phyloP scores from a whole-genome alignment of 108 stramenopile species.

The Craspedostauros australis region DNA sequence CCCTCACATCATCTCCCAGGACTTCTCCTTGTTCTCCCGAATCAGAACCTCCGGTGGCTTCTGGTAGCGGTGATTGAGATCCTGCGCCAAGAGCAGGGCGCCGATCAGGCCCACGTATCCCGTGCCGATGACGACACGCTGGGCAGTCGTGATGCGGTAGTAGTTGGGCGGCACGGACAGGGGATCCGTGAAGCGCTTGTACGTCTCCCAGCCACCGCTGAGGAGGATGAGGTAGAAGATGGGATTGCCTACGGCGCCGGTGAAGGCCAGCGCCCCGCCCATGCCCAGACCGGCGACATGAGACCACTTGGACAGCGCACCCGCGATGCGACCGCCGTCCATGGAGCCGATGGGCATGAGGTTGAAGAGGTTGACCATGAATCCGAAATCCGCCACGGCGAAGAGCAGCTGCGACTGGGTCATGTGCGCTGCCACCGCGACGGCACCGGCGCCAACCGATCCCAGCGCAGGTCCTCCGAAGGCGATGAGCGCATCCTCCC shows the following conservation, averaged over 20 bases:
- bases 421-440: constrained; percentile 57
- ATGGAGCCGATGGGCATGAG: constrained; percentile 83
- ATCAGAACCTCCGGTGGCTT: constrained; percentile 62
- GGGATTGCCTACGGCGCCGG: constrained; percentile 76
- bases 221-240: constrained; percentile 86
- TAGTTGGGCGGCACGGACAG: constrained; percentile 59
- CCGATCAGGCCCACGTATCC: constrained; percentile 81
- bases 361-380: constrained; percentile 96
- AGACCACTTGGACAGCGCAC: constrained; percentile 73
- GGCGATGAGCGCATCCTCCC: constrained; percentile 85
- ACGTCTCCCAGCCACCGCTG: constrained; percentile 78
- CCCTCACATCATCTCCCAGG: constrained; percentile 20
- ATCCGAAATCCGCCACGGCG: constrained; percentile 92
- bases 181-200: constrained; percentile 71
- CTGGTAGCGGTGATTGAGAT: constrained; percentile 62
- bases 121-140: constrained; percentile 51
- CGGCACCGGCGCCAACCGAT: constrained; percentile 67
- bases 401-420: constrained; percentile 78
- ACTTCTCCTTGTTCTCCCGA: constrained; percentile 28
- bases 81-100: constrained; percentile 73
- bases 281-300: constrained; percentile 75
- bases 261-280: constrained; percentile 61
- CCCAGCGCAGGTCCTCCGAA: constrained; percentile 88
- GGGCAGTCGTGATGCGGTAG: constrained; percentile 54
- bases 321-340: constrained; percentile 90